A percentile compares a stretch with the other conserved stretches of the same genome.
Evolutionary conservation across 805 yeast species (phyloP).

Genomic region (Candida xyloterini): DNA sequence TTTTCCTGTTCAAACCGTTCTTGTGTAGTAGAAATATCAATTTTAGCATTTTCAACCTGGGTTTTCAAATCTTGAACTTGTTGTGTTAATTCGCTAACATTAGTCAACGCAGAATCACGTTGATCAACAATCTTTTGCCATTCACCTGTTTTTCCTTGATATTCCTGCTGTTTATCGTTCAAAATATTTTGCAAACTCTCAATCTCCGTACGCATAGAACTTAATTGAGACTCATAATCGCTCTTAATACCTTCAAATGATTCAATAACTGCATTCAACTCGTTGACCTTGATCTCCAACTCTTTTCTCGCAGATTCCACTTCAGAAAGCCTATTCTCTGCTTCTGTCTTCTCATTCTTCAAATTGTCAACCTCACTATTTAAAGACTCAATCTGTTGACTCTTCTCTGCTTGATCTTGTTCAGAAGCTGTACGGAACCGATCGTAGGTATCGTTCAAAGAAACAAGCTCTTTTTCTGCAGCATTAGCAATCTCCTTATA

Average conservation of each 20-base stretch:
- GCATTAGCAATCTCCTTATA: conserved; percentile 61
- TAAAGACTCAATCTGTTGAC: conserved; percentile 16
- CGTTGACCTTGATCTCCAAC: conserved; percentile 20
- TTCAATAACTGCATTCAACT: conserved; percentile 24
- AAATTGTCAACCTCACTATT: conserved; percentile 9
- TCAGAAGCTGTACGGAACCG: conserved; percentile 35
- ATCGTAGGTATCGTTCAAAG: conserved; percentile 54
- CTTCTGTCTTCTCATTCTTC: conserved; percentile 15
- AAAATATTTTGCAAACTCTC: conserved; percentile 17
- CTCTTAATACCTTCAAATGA: conserved; percentile 26
- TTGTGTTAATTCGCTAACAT: conserved; percentile 19
- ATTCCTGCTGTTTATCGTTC: conserved; percentile 10
- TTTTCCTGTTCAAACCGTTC: conserved; percentile 47
- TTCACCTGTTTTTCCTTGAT: conserved; percentile 27
- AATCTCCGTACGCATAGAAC: conserved; percentile 29
- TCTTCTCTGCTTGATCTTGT: conserved; percentile 12
- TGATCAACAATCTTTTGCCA: conserved; percentile 28
- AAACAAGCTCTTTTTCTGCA: conserved; percentile 61
- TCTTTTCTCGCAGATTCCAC: conserved; percentile 12
- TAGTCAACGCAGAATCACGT: conserved; percentile 17
- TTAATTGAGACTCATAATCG: conserved; percentile 26
- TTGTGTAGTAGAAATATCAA: conserved; percentile 35
- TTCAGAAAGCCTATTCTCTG: conserved; percentile 12
- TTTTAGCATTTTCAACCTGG: conserved; percentile 34
- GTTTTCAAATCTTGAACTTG: conserved; percentile 37